Evolutionary conservation across 2,329 filamentous ascomycete genomes (phyloP).

Genomic region (Pseudogymnoascus verrucosus): DNA sequence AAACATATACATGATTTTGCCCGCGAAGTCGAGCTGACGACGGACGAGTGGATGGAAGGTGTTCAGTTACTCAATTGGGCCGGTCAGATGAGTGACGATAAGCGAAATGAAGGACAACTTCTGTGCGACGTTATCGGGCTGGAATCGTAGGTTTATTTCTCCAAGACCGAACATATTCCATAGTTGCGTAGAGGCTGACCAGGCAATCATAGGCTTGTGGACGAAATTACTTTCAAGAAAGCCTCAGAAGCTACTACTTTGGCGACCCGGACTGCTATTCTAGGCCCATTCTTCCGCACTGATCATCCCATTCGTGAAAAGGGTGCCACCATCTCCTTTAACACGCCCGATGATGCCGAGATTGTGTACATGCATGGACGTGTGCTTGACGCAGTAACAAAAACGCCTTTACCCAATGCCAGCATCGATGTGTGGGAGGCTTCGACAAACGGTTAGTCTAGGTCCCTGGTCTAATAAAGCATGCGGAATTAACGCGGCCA

Average conservation of each 20-base stretch:
- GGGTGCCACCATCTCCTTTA: conserved; percentile 43
- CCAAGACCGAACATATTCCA: not conserved
- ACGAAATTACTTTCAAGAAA: conserved; percentile 23
- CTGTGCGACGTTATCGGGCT: conserved; percentile 56
- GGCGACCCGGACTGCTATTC: conserved; percentile 44
- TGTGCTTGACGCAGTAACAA: conserved; percentile 45
- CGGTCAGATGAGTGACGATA: conserved; percentile 53
- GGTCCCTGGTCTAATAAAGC: not conserved
- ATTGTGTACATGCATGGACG: conserved; percentile 49
- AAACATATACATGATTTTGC: conserved; percentile 51
- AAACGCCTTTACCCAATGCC: conserved; percentile 47
- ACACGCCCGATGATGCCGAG: conserved; percentile 43
- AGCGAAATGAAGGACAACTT: conserved; percentile 56
- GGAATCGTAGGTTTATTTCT: conserved; percentile 39
- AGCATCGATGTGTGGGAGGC: conserved; percentile 58
- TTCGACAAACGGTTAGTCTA: conserved; percentile 42
- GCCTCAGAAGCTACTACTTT: conserved; percentile 34
- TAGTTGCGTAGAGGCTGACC: conserved; percentile 18
- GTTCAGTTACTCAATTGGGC: conserved; percentile 52
- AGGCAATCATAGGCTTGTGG: conserved; percentile 31
- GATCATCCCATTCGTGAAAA: conserved; percentile 48
- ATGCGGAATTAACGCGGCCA: not conserved
- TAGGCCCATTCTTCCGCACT: conserved; percentile 57
- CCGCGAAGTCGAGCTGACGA: conserved; percentile 48
- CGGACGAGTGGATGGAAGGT: conserved; percentile 50